Base-by-base conservation (phyloP, 2,329 filamentous ascomycete species). In the Fusarium sp. region DNA sequence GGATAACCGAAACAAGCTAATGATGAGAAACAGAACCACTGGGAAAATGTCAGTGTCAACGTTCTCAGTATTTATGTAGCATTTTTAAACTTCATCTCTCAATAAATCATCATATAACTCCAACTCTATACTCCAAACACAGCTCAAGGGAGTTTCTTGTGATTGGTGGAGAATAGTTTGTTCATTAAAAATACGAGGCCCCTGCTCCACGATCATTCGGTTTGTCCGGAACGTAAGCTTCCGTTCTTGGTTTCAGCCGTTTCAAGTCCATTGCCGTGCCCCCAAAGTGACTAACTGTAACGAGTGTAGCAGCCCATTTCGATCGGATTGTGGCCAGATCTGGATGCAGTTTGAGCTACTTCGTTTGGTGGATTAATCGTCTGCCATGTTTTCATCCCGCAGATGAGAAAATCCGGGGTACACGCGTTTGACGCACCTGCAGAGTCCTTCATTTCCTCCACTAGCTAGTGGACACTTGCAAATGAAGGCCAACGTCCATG, bases 211-310 rank as follows among this genome's bases (percentile, higher is more conserved):
- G 47, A 39, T 70, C 31, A 14, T 44, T 36, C 28, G 20, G 39
- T 10, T 44, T 16, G 51, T 31, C 28, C 70, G 70, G 70, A 73
- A 41, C 24, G 31, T 63, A 26, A 35, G 18, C 39, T 26, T 73
- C 70, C 70, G 70, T n/a, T 35, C 36, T 65, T 50, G 35, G 70
- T 73, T 73, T 71, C 70, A 67, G 47, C 55, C 61, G 66, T 67
- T 73, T 67, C 65, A 71, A 60, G 38, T 60, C 31, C n/a, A 39
- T 9, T 56, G 48, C 51, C 24, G 24, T 38, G 38, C 30, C 28
- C 39, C 33, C 42, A 58, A 26, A 26, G 18, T 18, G 11, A 16
- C 26, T 60, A 54, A 55, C 65, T 54, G 11, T 7, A 42, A 57
- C 31, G 4, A 69, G 66, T 15, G 41, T 56, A 63, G 48, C 30